Evolutionary conservation across 2,329 filamentous ascomycete genomes (phyloP).

Genomic region (Cladophialophora psammophila): DNA sequence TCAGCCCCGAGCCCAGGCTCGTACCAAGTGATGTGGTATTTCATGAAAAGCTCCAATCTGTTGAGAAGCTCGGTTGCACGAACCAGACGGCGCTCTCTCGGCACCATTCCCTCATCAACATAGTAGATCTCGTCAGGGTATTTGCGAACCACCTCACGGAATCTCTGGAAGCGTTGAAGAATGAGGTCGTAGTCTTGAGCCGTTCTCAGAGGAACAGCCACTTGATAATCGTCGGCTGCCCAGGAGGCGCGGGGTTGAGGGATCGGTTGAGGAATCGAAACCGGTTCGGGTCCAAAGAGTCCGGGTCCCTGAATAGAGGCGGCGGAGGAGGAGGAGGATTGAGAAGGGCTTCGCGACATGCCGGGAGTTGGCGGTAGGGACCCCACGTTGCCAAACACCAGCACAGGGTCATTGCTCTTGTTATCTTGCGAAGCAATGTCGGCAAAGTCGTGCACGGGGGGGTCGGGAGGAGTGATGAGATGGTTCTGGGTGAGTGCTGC

Average conservation of each 20-base stretch:
- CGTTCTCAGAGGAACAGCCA: not conserved
- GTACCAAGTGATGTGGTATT: not conserved
- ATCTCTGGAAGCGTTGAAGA: not conserved
- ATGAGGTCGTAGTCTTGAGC: not conserved
- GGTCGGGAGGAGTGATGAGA: slow-evolving; percentile 7
- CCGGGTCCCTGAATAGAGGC: not conserved
- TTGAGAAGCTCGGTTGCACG: not conserved
- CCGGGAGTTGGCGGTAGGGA: not conserved
- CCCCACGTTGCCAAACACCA: not conserved
- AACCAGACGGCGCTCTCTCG: not conserved
- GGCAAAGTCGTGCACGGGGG: not conserved
- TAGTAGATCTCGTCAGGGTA: not conserved
- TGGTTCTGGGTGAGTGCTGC: not conserved
- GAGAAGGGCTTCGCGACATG: slow-evolving; percentile 7
- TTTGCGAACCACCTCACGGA: not conserved
- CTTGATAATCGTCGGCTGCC: not conserved
- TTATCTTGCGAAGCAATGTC: not conserved
- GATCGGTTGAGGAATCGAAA: not conserved
- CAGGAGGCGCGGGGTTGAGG: not conserved
- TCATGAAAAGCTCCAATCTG: not conserved
- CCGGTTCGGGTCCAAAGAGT: not conserved
- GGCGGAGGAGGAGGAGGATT: not conserved
- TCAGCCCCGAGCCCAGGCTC: not conserved
- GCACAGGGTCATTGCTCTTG: slow-evolving; percentile 7
- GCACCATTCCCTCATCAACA: not conserved